Base-by-base conservation (phyloP, 2,329 filamentous ascomycete species). In the Penicillium brasilianum region DNA sequence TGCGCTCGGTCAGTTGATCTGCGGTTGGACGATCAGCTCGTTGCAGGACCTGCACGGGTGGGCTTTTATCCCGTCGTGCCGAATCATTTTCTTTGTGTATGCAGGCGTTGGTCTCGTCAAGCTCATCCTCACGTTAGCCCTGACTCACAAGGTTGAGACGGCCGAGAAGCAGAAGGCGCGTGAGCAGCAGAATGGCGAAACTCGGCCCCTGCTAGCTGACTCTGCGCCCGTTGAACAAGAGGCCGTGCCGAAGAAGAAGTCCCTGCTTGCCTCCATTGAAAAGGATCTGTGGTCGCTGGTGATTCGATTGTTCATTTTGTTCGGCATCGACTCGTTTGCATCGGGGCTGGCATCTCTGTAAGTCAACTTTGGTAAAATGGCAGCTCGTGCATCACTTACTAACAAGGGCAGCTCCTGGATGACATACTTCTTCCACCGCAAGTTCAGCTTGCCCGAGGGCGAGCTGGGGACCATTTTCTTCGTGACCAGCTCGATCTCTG, bases 241-340 rank as follows among this genome's bases (percentile, higher is more conserved):
- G 37, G 58, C 59, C 28, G 43, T 57, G 20, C 51, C 58, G 11
- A 69, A 66, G 41, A 75, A 69, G 59, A 76, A 72, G 56, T 64
- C 72, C 3, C 71, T 86, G n/a, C 72, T 90, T 32, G 83, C 86
- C 0, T 77, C 83, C 2, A 86, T 92, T 20, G 87, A 85, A 5
- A 76, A 74, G 2, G 78, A 84, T 20, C 55, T 77, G 7, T 65
- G 71, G 41, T 71, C 72, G 3, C 57, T 77, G n/a, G 65, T 77
- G 18, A 64, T 75, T 22, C 68, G 87, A 53, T 80, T 94, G 0
- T 90, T 87, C 70, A 75, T 89, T 8, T 78, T 94, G 1, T 89
- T 92, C 67, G 84, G 83, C 1, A 70, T 92, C 6, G 90, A 93
- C 72, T 85, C 87, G 0, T 84, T 92, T 59, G 89, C 88, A 1